These are phyloP conservation scores for Scytalidium lignicola DNA, from an alignment of 2,329 filamentous ascomycete species.

Conservation along the genomic window DNA sequence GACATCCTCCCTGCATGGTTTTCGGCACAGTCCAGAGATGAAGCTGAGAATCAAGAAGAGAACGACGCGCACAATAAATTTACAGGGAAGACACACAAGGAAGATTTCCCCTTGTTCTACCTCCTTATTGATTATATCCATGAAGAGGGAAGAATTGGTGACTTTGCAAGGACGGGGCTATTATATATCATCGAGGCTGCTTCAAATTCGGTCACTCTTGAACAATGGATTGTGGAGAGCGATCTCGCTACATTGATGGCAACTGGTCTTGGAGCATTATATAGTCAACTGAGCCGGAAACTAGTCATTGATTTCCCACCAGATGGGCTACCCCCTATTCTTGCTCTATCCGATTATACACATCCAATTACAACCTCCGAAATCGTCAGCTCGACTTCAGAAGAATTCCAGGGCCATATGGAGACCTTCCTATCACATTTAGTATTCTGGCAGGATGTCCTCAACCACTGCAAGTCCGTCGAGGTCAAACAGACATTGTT, in stretches of 20 bases:
- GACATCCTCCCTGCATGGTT: conserved; percentile 91
- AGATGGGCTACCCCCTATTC: conserved; percentile 72
- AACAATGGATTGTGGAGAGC: conserved; percentile 96
- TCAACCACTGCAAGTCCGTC: conserved; percentile 88
- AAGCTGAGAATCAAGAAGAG: conserved; percentile 27
- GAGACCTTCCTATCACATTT: conserved; percentile 93
- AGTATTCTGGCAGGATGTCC: conserved; percentile 95
- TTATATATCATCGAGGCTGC: conserved; percentile 95
- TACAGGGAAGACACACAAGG: conserved; percentile 77
- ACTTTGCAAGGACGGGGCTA: conserved; percentile 90
- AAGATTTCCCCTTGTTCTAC: conserved; percentile 95
- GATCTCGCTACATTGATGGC: conserved; percentile 97
- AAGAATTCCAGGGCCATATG: conserved; percentile 77
- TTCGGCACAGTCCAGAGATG: conserved; percentile 47
- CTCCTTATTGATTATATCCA: conserved; percentile 95
- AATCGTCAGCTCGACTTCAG: conserved; percentile 67
- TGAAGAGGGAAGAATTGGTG: conserved; percentile 87
- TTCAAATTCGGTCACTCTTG: conserved; percentile 72
- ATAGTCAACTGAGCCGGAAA: conserved; percentile 66
- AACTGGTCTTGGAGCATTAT: conserved; percentile 77
- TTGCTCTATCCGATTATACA: conserved; percentile 84
- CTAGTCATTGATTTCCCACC: conserved; percentile 74
- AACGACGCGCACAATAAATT: conserved; percentile 60
- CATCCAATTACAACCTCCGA: conserved; percentile 65
- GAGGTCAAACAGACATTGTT: conserved; percentile 91